Evolutionary conservation across 768 basidiomycete species (phyloP).

Genomic region (Leccinum truebloodii): DNA sequence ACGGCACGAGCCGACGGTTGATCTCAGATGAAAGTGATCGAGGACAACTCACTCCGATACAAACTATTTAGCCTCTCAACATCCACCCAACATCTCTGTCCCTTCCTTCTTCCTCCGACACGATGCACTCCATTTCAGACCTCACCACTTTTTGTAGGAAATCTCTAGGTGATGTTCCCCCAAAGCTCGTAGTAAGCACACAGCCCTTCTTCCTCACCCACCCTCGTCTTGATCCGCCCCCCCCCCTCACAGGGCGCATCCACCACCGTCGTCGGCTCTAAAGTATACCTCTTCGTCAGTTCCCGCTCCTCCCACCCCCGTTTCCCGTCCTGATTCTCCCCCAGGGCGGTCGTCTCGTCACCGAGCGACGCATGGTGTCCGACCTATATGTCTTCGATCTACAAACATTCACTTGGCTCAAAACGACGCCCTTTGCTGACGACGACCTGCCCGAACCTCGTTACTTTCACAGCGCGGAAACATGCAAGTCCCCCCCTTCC

Average conservation of each 20-base stretch:
- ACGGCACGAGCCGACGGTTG: slow-evolving; percentile 23
- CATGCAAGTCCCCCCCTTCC: slow-evolving; percentile 49
- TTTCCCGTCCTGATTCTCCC: background rate
- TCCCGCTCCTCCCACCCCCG: background rate
- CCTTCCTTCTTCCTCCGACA: slow-evolving; percentile 7
- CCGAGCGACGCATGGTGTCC: slow-evolving; percentile 84
- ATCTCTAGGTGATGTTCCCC: slow-evolving; percentile 84
- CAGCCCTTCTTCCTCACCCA: background rate
- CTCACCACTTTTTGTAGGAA: slow-evolving; percentile 83
- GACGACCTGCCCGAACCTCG: slow-evolving; percentile 78
- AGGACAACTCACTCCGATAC: slow-evolving; percentile 16
- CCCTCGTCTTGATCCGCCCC: background rate
- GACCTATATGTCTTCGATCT: slow-evolving; percentile 92
- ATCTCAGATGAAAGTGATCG: slow-evolving; percentile 31
- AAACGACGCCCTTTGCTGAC: slow-evolving; percentile 55
- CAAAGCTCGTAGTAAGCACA: slow-evolving; percentile 75
- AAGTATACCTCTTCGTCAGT: slow-evolving; percentile 88
- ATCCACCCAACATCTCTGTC: slow-evolving; percentile 13
- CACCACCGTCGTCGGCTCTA: slow-evolving; percentile 85
- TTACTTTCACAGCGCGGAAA: slow-evolving; percentile 94
- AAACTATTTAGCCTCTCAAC: slow-evolving; percentile 12
- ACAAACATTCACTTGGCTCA: slow-evolving; percentile 78
- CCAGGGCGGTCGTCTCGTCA: slow-evolving; percentile 85
- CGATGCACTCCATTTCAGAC: slow-evolving; percentile 84
- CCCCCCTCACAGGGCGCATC: slow-evolving; percentile 69